Percentiles rank a stretch among this genome's conserved stretches.
These are phyloP conservation scores for Pezicula neosporulosa DNA, from an alignment of 2,329 filamentous ascomycete genomes.

Conservation along the genomic window DNA sequence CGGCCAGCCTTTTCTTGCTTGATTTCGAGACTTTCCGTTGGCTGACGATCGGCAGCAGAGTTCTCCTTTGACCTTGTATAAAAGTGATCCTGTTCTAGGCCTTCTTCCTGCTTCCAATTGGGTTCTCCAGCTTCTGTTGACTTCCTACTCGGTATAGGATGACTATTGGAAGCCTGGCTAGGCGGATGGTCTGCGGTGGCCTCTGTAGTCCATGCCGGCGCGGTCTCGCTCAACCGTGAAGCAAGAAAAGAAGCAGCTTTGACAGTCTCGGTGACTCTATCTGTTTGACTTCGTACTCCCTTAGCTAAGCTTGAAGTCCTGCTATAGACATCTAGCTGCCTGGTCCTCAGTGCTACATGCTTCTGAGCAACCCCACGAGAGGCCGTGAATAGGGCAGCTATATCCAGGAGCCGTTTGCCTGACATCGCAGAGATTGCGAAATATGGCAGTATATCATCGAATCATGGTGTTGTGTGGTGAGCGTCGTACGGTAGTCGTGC, in stretches of 20 bases:
- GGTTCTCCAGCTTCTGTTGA: constrained; percentile 24
- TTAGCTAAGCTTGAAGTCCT: constrained; percentile 63
- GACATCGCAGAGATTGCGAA: constrained; percentile 36
- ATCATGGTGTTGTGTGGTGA: constrained; percentile 11
- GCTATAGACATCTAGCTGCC: constrained; percentile 60
- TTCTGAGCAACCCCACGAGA: constrained; percentile 64
- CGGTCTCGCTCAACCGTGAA: constrained; percentile 50
- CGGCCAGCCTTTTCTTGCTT: constrained; percentile 41
- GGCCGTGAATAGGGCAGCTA: constrained; percentile 66
- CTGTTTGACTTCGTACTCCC: constrained; percentile 57
- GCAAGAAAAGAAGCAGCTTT: constrained; percentile 58
- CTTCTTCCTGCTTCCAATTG: constrained; percentile 24
- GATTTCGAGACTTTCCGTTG: constrained; percentile 36
- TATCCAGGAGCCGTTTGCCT: constrained; percentile 64
- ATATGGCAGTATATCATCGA: constrained; percentile 6
- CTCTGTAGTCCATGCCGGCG: constrained; percentile 24
- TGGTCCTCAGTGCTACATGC: constrained; percentile 53
- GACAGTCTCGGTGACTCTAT: constrained; percentile 57
- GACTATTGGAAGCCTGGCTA: constrained; percentile 15
- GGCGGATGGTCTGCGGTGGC: constrained; percentile 3
- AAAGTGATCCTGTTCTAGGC: constrained; percentile 46
- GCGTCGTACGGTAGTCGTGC: background rate
- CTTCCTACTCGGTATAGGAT: constrained; percentile 21
- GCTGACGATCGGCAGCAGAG: constrained; percentile 31
- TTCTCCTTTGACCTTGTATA: constrained; percentile 41